A percentile compares a stretch with the other conserved stretches of the same genome.
Conservation (phyloP, 2,329 filamentous ascomycete species). For the Exophiala sp. region DNA sequence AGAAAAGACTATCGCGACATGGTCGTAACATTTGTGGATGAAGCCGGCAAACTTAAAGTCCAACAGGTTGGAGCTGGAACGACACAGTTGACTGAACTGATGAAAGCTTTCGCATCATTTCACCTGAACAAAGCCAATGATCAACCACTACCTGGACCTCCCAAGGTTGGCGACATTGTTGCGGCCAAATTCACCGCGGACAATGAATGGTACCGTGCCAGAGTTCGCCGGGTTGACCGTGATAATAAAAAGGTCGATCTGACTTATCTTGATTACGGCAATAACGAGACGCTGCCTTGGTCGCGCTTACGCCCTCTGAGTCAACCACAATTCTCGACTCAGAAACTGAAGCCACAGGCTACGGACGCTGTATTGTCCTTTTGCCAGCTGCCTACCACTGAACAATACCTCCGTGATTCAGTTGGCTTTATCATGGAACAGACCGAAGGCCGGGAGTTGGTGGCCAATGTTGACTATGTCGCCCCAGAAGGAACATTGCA, state of each 20-base stretch:
- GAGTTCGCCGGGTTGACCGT: slow-evolving; percentile 87
- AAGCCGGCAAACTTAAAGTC: slow-evolving; percentile 78
- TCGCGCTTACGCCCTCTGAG: slow-evolving; percentile 75
- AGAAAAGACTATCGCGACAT: slow-evolving; percentile 94
- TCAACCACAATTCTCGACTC: slow-evolving; percentile 70
- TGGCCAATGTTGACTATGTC: slow-evolving; percentile 85
- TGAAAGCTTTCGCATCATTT: slow-evolving; percentile 87
- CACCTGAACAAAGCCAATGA: slow-evolving; percentile 81
- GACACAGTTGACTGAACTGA: slow-evolving; percentile 76
- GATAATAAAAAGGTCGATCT: slow-evolving; percentile 85
- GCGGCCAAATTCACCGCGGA: slow-evolving; percentile 88
- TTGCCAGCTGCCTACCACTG: slow-evolving; percentile 76
- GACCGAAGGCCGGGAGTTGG: slow-evolving; percentile 71
- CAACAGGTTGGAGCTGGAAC: slow-evolving; percentile 88
- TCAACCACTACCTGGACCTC: slow-evolving; percentile 66
- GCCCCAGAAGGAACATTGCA: slow-evolving; percentile 78
- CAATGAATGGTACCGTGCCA: slow-evolving; percentile 90
- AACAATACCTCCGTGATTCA: slow-evolving; percentile 80
- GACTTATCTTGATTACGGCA: slow-evolving; percentile 93
- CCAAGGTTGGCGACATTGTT: slow-evolving; percentile 88
- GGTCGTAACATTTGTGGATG: slow-evolving; percentile 84
- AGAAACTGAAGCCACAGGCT: slow-evolving; percentile 84
- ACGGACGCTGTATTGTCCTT: slow-evolving; percentile 83
- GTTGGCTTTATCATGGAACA: slow-evolving; percentile 70
- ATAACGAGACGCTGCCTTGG: slow-evolving; percentile 87